Evolutionary conservation across 306 rosid species (phyloP), one percentile per base, ranked within the genome.

Genomic region (Sindora glabra): DNA sequence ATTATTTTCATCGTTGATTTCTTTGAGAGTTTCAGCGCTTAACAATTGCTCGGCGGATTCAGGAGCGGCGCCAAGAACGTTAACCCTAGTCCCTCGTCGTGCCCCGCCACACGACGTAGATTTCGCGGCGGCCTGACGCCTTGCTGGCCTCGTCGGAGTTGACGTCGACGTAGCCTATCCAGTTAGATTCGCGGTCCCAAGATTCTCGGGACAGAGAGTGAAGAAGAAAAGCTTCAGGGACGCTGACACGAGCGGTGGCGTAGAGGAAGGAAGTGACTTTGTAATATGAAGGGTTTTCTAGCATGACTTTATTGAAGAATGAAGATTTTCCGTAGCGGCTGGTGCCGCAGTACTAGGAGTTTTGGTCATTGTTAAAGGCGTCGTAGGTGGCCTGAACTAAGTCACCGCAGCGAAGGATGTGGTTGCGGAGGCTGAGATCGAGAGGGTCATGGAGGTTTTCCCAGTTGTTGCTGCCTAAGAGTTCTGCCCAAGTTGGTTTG

Each of bases 171-270:
- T 72, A 87, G 10, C 92, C 92, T 39, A 87, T 81, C 92, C 89
- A 87, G 45, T 87, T 84, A 24, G 89, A 79, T 51, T 83, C 91
- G 32, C 83, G 89, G 68, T 87, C 91, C 86, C 95, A 81, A 0
- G 82, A 48, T 53, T 81, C 90, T 19, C 81, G 80, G 0, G 95
- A 83, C 25, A 45, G 11, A 3, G 95, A 79, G 47, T 67, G 83
- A 37, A 85, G 72, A 17, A 82, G 48, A 18, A 86, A 53, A 15
- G 81, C 90, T 19, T 81, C 79, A 1, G 88, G 85, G 19, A 74
- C 63, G 37, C 81, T 57, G 48, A 87, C 73, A 0, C 65, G 64
- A 0, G 96, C 89, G 10, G 96, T 82, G 69, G 76, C 96, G 56
- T 84, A 84, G 65, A 87, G 88, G 55, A 79, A 87, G 14, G 80